These are phyloP conservation scores for Ceratocystis diversiconidia DNA, from an alignment of 2,329 filamentous ascomycete genomes.

Conservation along the genomic window DNA sequence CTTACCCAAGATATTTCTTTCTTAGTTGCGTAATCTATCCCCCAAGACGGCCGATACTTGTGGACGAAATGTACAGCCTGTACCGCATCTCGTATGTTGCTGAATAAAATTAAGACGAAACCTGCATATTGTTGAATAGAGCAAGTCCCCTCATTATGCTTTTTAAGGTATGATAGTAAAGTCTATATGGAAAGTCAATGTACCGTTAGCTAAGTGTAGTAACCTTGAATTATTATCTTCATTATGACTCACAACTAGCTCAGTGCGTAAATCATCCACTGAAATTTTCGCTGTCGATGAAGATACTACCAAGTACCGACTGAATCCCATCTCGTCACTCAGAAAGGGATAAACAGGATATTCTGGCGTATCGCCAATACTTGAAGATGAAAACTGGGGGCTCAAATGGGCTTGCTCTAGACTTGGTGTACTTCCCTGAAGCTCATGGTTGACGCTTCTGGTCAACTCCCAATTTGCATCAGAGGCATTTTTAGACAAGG, in stretches of 20 bases:
- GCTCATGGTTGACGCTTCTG: neutral
- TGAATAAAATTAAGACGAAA: neutral
- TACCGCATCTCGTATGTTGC: neutral
- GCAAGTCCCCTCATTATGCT: conserved; percentile 1
- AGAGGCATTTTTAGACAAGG: neutral
- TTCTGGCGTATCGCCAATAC: neutral
- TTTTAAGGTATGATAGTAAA: neutral
- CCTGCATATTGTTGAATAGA: conserved; percentile 2
- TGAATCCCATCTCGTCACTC: conserved; percentile 1
- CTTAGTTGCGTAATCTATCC: conserved; percentile 1
- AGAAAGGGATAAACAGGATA: neutral
- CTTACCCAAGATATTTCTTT: conserved; percentile 4
- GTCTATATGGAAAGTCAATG: neutral
- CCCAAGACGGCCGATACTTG: neutral
- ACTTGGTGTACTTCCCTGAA: neutral
- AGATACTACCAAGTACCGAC: neutral
- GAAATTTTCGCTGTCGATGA: neutral
- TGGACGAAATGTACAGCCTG: neutral
- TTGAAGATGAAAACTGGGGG: neutral
- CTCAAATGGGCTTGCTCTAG: neutral
- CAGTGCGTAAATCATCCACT: neutral
- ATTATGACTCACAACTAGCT: neutral
- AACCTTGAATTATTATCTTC: neutral
- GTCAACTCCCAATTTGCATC: neutral
- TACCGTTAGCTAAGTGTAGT: neutral